Conservation (phyloP, 148 eudicot species). For the Vaccinium myrtillus region DNA sequence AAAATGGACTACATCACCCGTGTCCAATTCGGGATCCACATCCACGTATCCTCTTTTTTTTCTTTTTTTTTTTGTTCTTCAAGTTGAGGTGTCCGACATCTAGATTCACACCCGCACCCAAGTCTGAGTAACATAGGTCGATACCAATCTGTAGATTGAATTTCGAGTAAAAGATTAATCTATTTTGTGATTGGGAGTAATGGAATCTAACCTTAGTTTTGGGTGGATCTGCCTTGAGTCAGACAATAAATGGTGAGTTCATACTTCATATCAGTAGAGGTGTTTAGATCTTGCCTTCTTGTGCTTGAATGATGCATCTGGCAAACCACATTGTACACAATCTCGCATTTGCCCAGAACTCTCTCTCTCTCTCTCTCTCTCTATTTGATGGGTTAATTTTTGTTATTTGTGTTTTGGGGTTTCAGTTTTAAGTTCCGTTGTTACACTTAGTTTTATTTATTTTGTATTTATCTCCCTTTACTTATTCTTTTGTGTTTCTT, state of each 20-base stretch:
- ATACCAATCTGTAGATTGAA: no score
- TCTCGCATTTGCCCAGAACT: no score
- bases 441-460: not conserved
- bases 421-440: not conserved
- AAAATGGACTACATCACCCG: no score
- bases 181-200: not conserved
- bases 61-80: no score
- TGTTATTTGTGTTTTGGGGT: not conserved
- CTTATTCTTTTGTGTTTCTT: conserved; percentile 1
- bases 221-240: not conserved
- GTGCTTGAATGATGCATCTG: no score
- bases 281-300: not conserved
- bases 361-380: not conserved
- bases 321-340: no score
- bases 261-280: not conserved
- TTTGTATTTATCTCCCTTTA: no score
- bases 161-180: not conserved
- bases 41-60: no score
- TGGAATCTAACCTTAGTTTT: not conserved
- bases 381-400: not conserved
- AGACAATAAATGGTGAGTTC: not conserved
- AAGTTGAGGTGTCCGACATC: no score
- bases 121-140: no score
- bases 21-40: no score
- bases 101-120: no score